Conservation (phyloP, 2,329 filamentous ascomycete species). For the Aspergillus fumigatus region DNA sequence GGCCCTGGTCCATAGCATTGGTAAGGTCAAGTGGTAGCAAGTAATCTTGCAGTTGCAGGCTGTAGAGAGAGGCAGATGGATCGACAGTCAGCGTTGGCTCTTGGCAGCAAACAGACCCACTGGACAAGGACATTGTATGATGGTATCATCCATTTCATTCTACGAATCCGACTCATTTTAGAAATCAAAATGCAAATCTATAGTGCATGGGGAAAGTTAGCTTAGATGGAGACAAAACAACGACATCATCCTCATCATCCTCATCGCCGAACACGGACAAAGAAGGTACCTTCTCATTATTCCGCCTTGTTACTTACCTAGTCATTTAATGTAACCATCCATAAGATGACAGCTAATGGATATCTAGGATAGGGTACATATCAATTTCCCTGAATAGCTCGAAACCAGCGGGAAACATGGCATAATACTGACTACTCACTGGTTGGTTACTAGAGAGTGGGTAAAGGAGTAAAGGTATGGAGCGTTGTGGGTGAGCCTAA, state of each 20-base stretch:
- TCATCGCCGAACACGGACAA: conserved; percentile 15
- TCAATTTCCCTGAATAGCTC: background rate
- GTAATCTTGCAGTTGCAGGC: background rate
- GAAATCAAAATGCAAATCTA: background rate
- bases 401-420: background rate
- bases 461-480: background rate
- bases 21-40: background rate
- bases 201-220: background rate
- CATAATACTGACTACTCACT: background rate
- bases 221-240: background rate
- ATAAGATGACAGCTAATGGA: background rate
- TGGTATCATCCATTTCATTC: background rate
- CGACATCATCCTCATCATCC: conserved; percentile 6
- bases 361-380: no score
- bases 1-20: background rate
- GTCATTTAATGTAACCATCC: background rate
- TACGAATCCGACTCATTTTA: background rate
- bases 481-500: no score
- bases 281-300: background rate
- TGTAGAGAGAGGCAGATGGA: background rate
- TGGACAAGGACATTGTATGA: background rate
- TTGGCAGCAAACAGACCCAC: background rate
- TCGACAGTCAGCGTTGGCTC: background rate
- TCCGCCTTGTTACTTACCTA: background rate
- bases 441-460: background rate